A percentile compares a stretch with the other conserved stretches of the same genome.
Conservation (phyloP, 1,139 yeast genomes). For the Taphrina deformans region DNA sequence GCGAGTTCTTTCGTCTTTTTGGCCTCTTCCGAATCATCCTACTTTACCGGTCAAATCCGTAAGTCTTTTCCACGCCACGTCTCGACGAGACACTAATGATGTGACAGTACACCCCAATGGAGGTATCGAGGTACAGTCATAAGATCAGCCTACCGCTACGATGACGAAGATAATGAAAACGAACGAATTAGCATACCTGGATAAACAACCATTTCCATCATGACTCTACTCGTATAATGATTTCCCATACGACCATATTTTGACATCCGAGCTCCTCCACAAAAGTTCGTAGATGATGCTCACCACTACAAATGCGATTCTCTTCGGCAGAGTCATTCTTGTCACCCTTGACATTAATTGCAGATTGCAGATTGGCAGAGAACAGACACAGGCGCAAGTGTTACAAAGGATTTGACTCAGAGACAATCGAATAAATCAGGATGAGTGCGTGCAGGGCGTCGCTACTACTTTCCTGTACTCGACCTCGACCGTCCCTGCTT, state of each 20-base stretch:
- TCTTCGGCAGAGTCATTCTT: too few species aligned
- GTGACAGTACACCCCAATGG: slow-evolving; percentile 7
- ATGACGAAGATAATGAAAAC: background rate
- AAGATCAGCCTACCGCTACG: background rate
- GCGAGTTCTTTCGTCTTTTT: slow-evolving; percentile 33
- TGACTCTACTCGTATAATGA: too few species aligned
- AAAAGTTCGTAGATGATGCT: background rate
- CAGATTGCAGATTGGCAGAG: too few species aligned
- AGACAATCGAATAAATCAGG: background rate
- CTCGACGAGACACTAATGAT: background rate
- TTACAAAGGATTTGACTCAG: background rate
- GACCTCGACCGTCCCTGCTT: background rate
- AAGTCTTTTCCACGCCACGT: too few species aligned
- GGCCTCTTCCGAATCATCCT: slow-evolving; percentile 29
- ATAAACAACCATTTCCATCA: too few species aligned
- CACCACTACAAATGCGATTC: background rate
- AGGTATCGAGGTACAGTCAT: slow-evolving; percentile 24
- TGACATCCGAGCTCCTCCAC: background rate
- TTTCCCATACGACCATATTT: background rate
- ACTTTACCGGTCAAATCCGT: slow-evolving; percentile 30
- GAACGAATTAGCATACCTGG: too few species aligned
- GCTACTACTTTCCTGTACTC: background rate
- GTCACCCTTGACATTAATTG: too few species aligned
- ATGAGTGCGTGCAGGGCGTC: background rate
- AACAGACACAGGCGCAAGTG: too few species aligned